phyloP scores from a whole-genome alignment of 1,139 yeast genomes.

The Sugiyamaella castrensis region DNA sequence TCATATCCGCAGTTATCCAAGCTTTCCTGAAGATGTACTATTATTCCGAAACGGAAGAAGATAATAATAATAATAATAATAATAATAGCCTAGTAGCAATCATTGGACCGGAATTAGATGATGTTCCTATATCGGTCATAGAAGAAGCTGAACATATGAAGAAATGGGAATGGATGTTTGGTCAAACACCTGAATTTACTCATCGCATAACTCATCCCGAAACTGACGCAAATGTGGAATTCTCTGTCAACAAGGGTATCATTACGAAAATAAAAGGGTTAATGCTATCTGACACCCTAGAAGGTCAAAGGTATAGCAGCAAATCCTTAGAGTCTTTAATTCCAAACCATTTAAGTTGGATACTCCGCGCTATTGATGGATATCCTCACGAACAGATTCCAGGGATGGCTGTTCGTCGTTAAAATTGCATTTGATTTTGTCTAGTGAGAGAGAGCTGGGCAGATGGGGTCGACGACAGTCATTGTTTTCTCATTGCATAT shows the following conservation, averaged over 20 bases:
- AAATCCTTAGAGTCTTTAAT: constrained; percentile 9
- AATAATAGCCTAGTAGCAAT: constrained; percentile 16
- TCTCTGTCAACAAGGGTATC: constrained; percentile 47
- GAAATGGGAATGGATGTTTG: constrained; percentile 71
- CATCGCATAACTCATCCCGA: constrained; percentile 42
- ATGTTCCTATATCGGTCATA: constrained; percentile 49
- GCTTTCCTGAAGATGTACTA: constrained; percentile 37
- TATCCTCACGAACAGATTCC: constrained; percentile 1
- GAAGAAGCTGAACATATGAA: constrained; percentile 46
- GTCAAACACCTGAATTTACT: constrained; percentile 64
- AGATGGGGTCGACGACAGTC: too few relatives aligned
- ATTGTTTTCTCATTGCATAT: too few relatives aligned
- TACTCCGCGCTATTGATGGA: constrained; percentile 21
- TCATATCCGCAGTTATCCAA: constrained; percentile 46
- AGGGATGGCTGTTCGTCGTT: neutral
- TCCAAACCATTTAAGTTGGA: constrained; percentile 12
- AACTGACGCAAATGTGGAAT: constrained; percentile 39
- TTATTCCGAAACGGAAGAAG: constrained; percentile 20
- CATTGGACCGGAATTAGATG: constrained; percentile 18
- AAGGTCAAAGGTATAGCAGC: constrained; percentile 11
- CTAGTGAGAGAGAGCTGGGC: too few relatives aligned
- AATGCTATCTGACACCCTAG: neutral
- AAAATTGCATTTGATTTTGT: too few relatives aligned
- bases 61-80: neutral
- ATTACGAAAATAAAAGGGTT: constrained; percentile 27